phyloP scores from a whole-genome alignment of 441 rosid genomes.

The Raphanus hybrid region DNA sequence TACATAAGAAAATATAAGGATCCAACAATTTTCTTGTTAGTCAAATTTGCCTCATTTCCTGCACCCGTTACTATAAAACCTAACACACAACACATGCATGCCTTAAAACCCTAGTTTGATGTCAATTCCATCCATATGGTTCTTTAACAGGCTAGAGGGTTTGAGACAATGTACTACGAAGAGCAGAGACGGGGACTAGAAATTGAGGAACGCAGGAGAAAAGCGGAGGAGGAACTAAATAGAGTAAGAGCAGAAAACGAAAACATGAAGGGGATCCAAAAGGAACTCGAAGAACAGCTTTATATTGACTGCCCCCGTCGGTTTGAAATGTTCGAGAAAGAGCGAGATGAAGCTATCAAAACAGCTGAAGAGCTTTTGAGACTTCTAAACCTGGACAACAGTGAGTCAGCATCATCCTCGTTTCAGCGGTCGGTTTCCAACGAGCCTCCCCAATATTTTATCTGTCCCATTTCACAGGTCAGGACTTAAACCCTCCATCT shows the following conservation, averaged over 20 bases:
- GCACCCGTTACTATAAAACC: neutral
- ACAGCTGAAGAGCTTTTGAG: slow-evolving; percentile 45
- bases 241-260: slow-evolving; percentile 42
- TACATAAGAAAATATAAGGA: neutral
- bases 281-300: slow-evolving; percentile 43
- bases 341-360: slow-evolving; percentile 50
- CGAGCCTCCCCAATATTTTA: slow-evolving; percentile 56
- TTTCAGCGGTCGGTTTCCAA: slow-evolving; percentile 31
- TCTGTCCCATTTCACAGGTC: slow-evolving; percentile 67
- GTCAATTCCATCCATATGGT: slow-evolving; percentile 12
- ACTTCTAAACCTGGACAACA: slow-evolving; percentile 24
- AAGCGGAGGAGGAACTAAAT: slow-evolving; percentile 39
- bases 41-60: neutral
- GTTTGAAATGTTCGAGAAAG: slow-evolving; percentile 29
- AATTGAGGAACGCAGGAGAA: slow-evolving; percentile 44
- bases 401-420: slow-evolving; percentile 42
- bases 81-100: neutral
- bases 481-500: slow-evolving; percentile 18
- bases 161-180: slow-evolving; percentile 43
- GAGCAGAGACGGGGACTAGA: slow-evolving; percentile 49
- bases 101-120: neutral
- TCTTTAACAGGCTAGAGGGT: slow-evolving; percentile 29
- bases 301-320: slow-evolving; percentile 23
- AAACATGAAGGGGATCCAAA: slow-evolving; percentile 48
- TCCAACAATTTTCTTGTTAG: neutral